Evolutionary conservation across 2,329 filamentous ascomycete species (phyloP), one percentile per base, ranked within the genome.

Genomic region (Scytalidium lignicola): DNA sequence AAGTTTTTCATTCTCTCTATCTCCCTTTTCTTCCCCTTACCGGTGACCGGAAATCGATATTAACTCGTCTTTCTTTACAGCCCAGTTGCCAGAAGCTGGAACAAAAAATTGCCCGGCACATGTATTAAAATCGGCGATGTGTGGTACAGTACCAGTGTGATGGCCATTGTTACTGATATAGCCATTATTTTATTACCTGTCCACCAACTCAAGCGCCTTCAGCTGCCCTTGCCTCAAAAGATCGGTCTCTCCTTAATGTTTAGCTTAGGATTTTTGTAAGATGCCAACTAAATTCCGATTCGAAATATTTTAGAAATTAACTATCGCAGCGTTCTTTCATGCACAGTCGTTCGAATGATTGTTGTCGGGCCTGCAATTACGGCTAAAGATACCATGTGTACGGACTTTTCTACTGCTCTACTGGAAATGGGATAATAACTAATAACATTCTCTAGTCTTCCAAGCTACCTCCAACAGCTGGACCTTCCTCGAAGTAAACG

Each of bases 61-160:
- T 28, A 13, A 28, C 13, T 13, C 26, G 7, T 7, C 13, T 28
- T 7, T 28, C 26, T 28, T 28, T 13, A 28, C 26, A 28, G 26
- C 26, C 52, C 52, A 10, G 50, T 55, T 6, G 44, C 45, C 10
- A 55, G 51, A 10, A 50, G 50, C 10, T 55, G 52, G 52, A 46
- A 50, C 21, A 55, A 55, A 32, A 40, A 20, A 12, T 47, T 46
- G 26, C 39, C 37, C 13, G 52, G 52, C 2, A 40, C 52, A 32
- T 55, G 52, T 41, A 52, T 52, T 17, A 52, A 51, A n/a, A 39
- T 55, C 3, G 51, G 50, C 8, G 39, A 50, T 8, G 52, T 50
- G 15, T 55, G 52, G 52, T 53, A 55, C 37, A 23, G 50, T 7
- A 55, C 52, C 29, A 50, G 47, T 3, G 45, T 52, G 21, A 52